These are phyloP conservation scores for Cytidiella melzeri DNA, from an alignment of 768 basidiomycete genomes.

Conservation along the genomic window DNA sequence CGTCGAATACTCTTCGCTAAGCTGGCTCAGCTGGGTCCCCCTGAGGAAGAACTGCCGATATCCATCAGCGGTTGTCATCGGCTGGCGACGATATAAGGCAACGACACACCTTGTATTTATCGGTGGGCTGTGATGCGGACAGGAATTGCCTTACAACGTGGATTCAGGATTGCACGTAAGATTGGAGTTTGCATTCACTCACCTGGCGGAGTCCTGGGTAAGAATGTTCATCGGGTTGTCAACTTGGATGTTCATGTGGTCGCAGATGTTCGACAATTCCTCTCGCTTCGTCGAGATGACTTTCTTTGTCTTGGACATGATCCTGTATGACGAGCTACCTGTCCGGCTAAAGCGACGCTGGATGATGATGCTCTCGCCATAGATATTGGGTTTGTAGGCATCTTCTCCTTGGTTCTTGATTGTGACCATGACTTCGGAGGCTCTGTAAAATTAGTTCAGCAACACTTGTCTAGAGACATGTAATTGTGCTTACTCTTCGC, in stretches of 20 bases:
- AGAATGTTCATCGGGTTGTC: constrained; percentile 95
- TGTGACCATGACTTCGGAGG: constrained; percentile 69
- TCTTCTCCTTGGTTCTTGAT: constrained; percentile 91
- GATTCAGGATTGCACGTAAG: constrained; percentile 20
- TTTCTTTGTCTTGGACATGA: constrained; percentile 62
- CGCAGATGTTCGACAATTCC: constrained; percentile 82
- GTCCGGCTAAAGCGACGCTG: constrained; percentile 76
- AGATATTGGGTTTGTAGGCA: constrained; percentile 80
- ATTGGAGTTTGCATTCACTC: neutral
- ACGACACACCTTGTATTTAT: constrained; percentile 78
- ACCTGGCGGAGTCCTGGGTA: constrained; percentile 53
- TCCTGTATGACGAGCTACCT: constrained; percentile 75
- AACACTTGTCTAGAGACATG: neutral
- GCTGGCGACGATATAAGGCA: too few species aligned
- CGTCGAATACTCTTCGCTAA: constrained; percentile 79
- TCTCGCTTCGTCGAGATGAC: constrained; percentile 72
- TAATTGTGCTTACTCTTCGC: constrained; percentile 64
- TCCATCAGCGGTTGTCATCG: too few species aligned
- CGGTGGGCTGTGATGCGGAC: constrained; percentile 67
- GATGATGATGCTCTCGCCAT: constrained; percentile 80
- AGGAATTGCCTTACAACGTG: constrained; percentile 55
- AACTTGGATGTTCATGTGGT: constrained; percentile 95
- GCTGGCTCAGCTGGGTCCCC: constrained; percentile 86
- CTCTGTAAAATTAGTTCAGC: constrained; percentile 31
- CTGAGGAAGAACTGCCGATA: constrained; percentile 78